These are phyloP conservation scores for Trifolium dubium DNA, from an alignment of 306 rosid species.

Conservation along the genomic window DNA sequence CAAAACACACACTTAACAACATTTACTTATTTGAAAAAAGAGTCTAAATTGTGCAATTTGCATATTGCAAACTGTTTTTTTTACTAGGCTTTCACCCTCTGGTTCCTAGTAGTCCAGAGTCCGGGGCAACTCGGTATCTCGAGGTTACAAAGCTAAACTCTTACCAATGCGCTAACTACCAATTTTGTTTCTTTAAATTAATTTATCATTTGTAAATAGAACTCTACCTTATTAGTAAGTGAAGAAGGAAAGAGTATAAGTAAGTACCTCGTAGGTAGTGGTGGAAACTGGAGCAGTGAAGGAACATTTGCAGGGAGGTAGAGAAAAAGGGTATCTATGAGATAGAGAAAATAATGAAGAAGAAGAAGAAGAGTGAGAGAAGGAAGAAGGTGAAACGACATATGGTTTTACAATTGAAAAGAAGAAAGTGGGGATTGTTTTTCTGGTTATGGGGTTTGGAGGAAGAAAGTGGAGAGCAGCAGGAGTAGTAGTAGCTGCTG, in stretches of 20 bases:
- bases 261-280: constrained; percentile 73
- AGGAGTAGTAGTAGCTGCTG: not conserved
- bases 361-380: constrained; percentile 17
- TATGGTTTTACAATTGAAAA: constrained; percentile 42
- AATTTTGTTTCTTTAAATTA: too few species aligned
- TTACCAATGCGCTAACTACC: too few species aligned
- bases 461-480: constrained; percentile 37
- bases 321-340: constrained; percentile 20
- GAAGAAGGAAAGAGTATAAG: not conserved
- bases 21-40: not conserved
- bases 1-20: not conserved
- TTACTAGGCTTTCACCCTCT: too few species aligned
- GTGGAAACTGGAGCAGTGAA: constrained; percentile 61
- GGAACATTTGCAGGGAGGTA: constrained; percentile 54
- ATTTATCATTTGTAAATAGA: too few species aligned
- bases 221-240: not conserved
- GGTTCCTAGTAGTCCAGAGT: too few species aligned
- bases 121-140: too few species aligned
- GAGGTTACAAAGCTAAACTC: too few species aligned
- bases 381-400: constrained; percentile 6
- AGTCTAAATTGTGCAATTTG: too few species aligned
- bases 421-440: not conserved
- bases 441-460: constrained; percentile 36
- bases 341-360: constrained; percentile 2
- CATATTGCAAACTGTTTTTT: too few species aligned